Conservation (phyloP, 169 alveolate species). For the Blepharisma undulans region DNA sequence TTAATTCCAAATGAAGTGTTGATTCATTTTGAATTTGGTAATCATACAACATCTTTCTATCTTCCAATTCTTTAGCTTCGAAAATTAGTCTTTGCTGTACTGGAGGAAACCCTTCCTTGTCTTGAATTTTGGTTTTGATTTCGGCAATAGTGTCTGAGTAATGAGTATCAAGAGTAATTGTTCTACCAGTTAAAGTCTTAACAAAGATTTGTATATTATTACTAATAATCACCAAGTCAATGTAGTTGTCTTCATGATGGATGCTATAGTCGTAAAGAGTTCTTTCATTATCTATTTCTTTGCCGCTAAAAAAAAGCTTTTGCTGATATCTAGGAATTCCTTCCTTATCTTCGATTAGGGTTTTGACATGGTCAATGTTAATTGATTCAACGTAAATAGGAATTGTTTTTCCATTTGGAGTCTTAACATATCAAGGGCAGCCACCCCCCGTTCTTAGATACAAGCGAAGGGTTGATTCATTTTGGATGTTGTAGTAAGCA, state of each 20-base stretch:
- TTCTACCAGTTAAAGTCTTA: background rate
- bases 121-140: background rate
- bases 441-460: no score
- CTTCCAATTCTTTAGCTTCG: background rate
- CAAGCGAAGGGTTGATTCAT: slow-evolving; percentile 79
- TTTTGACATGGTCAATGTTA: no score
- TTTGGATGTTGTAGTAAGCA: slow-evolving; percentile 61
- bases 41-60: background rate
- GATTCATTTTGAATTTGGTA: background rate
- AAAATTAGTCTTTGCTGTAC: background rate
- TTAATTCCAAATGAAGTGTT: background rate
- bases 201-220: background rate
- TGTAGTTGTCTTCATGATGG: slow-evolving; percentile 72
- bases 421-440: no score
- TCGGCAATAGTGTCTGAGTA: background rate
- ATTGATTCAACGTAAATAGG: background rate
- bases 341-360: slow-evolving; percentile 11
- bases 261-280: slow-evolving; percentile 67
- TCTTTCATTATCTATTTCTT: slow-evolving; percentile 70
- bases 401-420: background rate
- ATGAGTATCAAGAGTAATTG: background rate
- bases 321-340: slow-evolving; percentile 73
- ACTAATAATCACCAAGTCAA: no score
- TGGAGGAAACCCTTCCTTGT: background rate
- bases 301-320: slow-evolving; percentile 63